Evolutionary conservation across 345 rosid genomes (phyloP), one percentile per base, ranked within the genome.

Genomic region (Eucalyptus caleyi): DNA sequence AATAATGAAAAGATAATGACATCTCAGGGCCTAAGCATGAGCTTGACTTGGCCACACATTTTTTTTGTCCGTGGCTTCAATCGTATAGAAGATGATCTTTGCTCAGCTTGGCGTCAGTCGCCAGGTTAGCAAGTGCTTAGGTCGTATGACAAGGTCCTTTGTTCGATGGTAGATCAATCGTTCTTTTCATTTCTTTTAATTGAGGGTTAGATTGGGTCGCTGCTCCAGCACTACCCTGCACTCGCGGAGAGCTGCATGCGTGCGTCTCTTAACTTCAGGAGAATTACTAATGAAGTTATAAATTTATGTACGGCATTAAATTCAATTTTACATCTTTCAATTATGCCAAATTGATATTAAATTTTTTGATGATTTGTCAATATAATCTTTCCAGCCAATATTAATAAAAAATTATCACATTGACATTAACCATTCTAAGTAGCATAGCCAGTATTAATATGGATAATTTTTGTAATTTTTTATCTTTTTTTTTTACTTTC

Each of bases 361-460:
- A 11, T 1, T 27, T 60, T 60, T 60, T 62, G 34, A 27, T 30
- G 1, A 6, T 62, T 27, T 30, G 8, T 12, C 2, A 30, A 62
- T 26, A 3, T 62, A 62, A 60, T 27, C 16, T 1, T 60, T 12
- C 2, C 4, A 1, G 1, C 69, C 8, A 60, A 62, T 27, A 12
- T 27, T 12, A 30, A 30, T 3, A 1, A 0, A 13, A 60, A 27
- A 60, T 12, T 12, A 30, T 30, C 6, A 0, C 4, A 0, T 27
- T 13, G 5, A 60, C 8, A 24, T 56, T 24, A 56, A 24, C 27
- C 6, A 1, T 56, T 24, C 27, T 24, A 56, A 11, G 3, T 56
- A 11, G 27, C 30, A 24, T 24, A 30, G 1, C 8, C 0, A 13
- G 0, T 27, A 10, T 3, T 60, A 7, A 60, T 2, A 6, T 30